These are phyloP conservation scores for Fusarium burgessii DNA, from an alignment of 2,329 filamentous ascomycete genomes.

Conservation along the genomic window DNA sequence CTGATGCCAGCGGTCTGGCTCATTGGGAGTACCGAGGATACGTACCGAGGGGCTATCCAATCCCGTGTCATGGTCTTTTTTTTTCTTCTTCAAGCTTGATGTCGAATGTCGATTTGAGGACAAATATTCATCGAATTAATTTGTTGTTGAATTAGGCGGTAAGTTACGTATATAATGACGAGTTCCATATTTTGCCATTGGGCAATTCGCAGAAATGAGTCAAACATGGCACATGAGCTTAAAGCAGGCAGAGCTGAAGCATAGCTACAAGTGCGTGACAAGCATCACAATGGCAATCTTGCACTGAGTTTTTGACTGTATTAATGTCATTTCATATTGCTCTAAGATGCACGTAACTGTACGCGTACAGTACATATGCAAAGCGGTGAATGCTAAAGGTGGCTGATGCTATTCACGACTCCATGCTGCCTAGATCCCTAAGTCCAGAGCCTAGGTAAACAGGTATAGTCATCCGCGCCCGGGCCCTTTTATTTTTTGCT, in stretches of 20 bases:
- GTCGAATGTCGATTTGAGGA: background rate
- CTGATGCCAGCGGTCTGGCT: constrained; percentile 29
- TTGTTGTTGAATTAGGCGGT: background rate
- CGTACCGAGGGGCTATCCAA: constrained; percentile 34
- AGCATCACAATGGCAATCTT: background rate
- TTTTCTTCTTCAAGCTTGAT: background rate
- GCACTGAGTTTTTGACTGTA: constrained; percentile 13
- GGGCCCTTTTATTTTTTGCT: constrained; percentile 34
- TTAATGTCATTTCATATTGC: constrained; percentile 32
- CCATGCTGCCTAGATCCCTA: constrained; percentile 36
- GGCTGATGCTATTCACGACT: constrained; percentile 38
- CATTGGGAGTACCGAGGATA: constrained; percentile 23
- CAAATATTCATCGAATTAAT: background rate
- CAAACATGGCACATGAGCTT: constrained; percentile 1
- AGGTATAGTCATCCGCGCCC: constrained; percentile 35
- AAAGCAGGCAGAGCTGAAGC: background rate
- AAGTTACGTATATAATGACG: background rate
- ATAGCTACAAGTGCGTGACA: background rate
- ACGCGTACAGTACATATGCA: constrained; percentile 36
- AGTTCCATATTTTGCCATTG: background rate
- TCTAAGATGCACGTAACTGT: constrained; percentile 21
- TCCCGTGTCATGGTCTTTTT: constrained; percentile 35
- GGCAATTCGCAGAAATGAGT: background rate
- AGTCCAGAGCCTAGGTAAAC: constrained; percentile 28
- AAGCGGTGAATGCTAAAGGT: constrained; percentile 32